A percentile compares a stretch with the other conserved stretches of the same genome.
Evolutionary conservation across 1,284 basidiomycete species (phyloP).

Genomic region (Peniophora sp.): DNA sequence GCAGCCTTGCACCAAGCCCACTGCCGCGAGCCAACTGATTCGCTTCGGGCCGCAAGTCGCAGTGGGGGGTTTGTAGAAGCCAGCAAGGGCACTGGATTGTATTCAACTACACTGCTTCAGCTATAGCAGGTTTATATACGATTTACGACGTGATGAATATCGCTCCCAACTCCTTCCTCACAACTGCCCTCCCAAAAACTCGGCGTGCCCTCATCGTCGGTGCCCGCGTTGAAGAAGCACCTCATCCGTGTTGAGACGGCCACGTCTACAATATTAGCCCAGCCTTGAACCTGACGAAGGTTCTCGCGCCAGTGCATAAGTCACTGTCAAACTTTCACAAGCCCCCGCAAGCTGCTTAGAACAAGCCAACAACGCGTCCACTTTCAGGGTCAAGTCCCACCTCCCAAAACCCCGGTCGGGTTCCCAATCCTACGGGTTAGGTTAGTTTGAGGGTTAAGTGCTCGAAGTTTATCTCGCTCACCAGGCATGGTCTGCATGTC

Average conservation of each 20-base stretch:
- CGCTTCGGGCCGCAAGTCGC: no score
- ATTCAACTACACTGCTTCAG: no score
- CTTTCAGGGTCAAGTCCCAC: slow-evolving; percentile 71
- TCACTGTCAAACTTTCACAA: slow-evolving; percentile 6
- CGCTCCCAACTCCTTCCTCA: no score
- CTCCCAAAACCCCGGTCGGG: slow-evolving; percentile 67
- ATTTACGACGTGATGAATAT: no score
- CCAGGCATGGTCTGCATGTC: slow-evolving; percentile 99
- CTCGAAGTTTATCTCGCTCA: no score
- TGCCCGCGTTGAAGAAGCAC: background rate
- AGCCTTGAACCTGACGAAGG: no score
- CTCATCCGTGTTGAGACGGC: slow-evolving; percentile 1
- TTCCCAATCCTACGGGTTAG: background rate
- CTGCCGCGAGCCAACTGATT: slow-evolving; percentile 3
- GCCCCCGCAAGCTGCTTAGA: slow-evolving; percentile 36
- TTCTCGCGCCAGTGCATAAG: no score
- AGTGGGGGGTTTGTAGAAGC: no score
- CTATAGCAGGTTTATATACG: no score
- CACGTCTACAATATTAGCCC: background rate
- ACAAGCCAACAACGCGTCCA: slow-evolving; percentile 68
- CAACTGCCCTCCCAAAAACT: no score
- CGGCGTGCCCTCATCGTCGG: no score
- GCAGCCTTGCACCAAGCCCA: slow-evolving; percentile 36
- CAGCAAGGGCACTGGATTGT: no score
- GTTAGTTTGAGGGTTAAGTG: background rate